phyloP scores from a whole-genome alignment of 2,329 filamentous ascomycete species.

The Calonectria ilicicola region DNA sequence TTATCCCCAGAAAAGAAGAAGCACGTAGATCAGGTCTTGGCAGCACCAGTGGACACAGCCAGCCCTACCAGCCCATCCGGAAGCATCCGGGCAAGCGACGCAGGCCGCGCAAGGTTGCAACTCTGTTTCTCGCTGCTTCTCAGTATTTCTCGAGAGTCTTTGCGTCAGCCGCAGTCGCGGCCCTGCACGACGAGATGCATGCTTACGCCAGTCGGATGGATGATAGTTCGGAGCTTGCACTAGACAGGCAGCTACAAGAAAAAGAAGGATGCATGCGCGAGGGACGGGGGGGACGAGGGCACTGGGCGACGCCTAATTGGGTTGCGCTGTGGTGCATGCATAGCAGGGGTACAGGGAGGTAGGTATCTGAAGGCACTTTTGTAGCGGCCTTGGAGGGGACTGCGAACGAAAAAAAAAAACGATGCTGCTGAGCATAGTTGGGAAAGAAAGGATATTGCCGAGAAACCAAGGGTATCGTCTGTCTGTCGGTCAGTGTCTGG shows the following conservation, averaged over 20 bases:
- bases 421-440: background rate
- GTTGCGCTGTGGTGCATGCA: background rate
- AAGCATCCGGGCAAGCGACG: background rate
- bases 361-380: background rate
- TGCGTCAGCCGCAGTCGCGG: conserved; percentile 11
- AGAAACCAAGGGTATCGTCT: background rate
- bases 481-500: background rate
- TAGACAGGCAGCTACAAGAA: conserved; percentile 26
- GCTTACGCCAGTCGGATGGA: conserved; percentile 11
- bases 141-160: too few species aligned
- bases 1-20: background rate
- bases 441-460: background rate
- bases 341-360: background rate
- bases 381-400: background rate
- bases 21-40: background rate
- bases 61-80: conserved; percentile 1
- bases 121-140: background rate
- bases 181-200: conserved; percentile 9
- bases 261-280: conserved; percentile 1
- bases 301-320: conserved; percentile 1
- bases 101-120: background rate
- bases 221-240: conserved; percentile 21
- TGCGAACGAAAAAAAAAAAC: background rate
- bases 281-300: conserved; percentile 14
- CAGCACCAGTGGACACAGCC: background rate